These are phyloP conservation scores for Halenospora varia DNA, from an alignment of 495 filamentous ascomycete species.

Conservation along the genomic window DNA sequence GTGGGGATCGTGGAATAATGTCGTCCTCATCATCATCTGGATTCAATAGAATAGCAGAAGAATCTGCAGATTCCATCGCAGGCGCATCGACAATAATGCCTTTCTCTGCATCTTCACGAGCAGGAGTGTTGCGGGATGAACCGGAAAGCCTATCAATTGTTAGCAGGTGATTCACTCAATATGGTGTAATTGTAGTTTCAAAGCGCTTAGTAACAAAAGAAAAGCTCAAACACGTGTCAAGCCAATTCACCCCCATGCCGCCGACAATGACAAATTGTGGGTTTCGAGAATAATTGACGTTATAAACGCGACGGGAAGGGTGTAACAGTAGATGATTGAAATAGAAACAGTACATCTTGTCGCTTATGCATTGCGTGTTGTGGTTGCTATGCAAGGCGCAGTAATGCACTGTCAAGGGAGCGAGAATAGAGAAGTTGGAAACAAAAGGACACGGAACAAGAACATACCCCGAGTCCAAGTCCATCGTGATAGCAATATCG, in stretches of 20 bases:
- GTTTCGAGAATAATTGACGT: neutral
- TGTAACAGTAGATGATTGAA: constrained; percentile 7
- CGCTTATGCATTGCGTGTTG: constrained; percentile 14
- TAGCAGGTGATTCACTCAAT: neutral
- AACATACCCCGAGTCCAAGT: neutral
- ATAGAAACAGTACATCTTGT: constrained; percentile 2
- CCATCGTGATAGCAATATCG: no score
- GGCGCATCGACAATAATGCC: constrained; percentile 21
- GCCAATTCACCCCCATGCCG: neutral
- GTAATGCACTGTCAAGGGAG: constrained; percentile 12
- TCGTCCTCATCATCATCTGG: constrained; percentile 23
- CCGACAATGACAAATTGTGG: constrained; percentile 1
- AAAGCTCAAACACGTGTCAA: constrained; percentile 19
- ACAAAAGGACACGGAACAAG: neutral
- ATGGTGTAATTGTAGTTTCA: constrained; percentile 4
- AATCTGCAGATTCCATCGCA: constrained; percentile 5
- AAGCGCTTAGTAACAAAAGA: constrained; percentile 17
- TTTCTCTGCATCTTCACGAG: constrained; percentile 14
- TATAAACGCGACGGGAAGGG: constrained; percentile 3
- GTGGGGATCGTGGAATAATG: constrained; percentile 28
- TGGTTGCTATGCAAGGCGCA: constrained; percentile 17
- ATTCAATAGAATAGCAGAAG: constrained; percentile 8
- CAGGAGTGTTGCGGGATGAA: neutral
- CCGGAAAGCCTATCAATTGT: constrained; percentile 1
- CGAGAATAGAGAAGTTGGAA: neutral